Conservation (phyloP, 768 basidiomycete species). For the Pisolithus microcarpus region DNA sequence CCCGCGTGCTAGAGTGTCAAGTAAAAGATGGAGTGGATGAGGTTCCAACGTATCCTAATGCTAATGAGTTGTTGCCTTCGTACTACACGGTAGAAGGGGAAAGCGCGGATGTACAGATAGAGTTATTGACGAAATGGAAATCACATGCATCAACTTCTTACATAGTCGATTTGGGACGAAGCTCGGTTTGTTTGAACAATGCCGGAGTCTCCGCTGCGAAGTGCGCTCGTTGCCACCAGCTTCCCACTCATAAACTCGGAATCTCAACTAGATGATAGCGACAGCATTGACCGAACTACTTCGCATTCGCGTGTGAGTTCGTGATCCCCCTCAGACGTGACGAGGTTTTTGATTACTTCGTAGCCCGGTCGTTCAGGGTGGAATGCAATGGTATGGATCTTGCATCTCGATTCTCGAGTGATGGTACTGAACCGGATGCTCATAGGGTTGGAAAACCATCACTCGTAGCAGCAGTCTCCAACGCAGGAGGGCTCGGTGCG, state of each 20-base stretch:
- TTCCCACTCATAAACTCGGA: too few relatives aligned
- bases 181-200: too few relatives aligned
- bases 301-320: slow-evolving; percentile 56
- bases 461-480: slow-evolving; percentile 71
- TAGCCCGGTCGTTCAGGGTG: slow-evolving; percentile 79
- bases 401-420: neutral
- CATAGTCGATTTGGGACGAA: neutral
- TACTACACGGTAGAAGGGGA: too few relatives aligned
- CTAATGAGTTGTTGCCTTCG: too few relatives aligned
- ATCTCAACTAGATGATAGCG: slow-evolving; percentile 26
- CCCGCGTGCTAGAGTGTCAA: neutral
- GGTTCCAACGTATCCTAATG: neutral
- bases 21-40: neutral
- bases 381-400: too few relatives aligned
- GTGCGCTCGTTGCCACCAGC: neutral
- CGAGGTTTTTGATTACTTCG: neutral
- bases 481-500: slow-evolving; percentile 75
- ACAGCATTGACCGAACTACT: slow-evolving; percentile 62
- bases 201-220: too few relatives aligned
- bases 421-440: neutral
- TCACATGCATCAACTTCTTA: neutral
- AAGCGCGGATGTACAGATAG: too few relatives aligned
- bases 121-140: neutral
- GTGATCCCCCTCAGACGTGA: neutral
- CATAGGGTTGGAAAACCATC: slow-evolving; percentile 71